Percentiles rank a stretch among this genome's conserved stretches.
Evolutionary conservation across 306 rosid species (phyloP).

Genomic region (Malus orientalis): DNA sequence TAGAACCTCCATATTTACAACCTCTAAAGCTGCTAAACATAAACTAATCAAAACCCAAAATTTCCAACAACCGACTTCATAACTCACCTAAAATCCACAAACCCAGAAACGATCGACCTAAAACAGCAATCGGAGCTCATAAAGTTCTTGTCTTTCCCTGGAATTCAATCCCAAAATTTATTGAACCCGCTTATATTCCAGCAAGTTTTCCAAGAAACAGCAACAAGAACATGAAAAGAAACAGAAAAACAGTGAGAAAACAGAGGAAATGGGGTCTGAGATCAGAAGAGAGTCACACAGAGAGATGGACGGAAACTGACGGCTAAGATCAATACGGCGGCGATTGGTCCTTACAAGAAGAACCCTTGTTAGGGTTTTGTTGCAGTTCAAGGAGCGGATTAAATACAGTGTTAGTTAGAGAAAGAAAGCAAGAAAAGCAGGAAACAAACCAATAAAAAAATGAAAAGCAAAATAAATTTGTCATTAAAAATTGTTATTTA

Average conservation of each 20-base stretch:
- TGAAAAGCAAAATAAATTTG: background rate
- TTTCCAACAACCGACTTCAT: conserved; percentile 16
- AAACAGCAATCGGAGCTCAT: background rate
- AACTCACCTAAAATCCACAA: conserved; percentile 4
- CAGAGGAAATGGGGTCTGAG: background rate
- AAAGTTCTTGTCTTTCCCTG: background rate
- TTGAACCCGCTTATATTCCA: conserved; percentile 5
- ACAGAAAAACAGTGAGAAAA: conserved; percentile 3
- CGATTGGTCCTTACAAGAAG: conserved; percentile 67
- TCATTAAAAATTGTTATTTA: background rate
- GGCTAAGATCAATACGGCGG: conserved; percentile 61
- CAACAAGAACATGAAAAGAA: background rate
- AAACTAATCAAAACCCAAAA: conserved; percentile 27
- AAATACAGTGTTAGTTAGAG: conserved; percentile 37
- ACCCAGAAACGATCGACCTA: conserved; percentile 19
- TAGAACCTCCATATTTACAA: conserved; percentile 28
- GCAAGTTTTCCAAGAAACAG: conserved; percentile 3
- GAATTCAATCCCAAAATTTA: conserved; percentile 10
- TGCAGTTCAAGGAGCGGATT: conserved; percentile 44
- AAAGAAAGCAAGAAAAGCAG: background rate
- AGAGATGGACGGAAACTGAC: background rate
- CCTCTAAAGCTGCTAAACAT: conserved; percentile 16
- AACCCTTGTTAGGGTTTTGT: conserved; percentile 87
- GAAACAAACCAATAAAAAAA: background rate
- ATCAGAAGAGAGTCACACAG: conserved; percentile 4